Conservation (phyloP, 495 filamentous ascomycete species). For the Haplographium delicatum region DNA sequence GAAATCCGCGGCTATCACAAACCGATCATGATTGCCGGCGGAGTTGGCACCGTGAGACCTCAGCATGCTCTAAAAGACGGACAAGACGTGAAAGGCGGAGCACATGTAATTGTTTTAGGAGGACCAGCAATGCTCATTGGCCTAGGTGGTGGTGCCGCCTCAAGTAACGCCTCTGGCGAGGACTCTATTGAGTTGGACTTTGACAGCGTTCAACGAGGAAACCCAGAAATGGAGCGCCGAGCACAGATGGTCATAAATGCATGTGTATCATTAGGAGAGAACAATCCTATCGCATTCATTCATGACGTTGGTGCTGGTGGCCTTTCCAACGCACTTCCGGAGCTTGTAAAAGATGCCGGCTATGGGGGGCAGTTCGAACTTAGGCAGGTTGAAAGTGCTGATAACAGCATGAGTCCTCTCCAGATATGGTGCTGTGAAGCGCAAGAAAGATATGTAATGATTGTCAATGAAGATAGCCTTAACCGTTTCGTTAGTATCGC, state of each 20-base stretch:
- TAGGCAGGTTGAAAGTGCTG: conserved; percentile 83
- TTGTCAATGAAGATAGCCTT: conserved; percentile 71
- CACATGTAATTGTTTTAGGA: conserved; percentile 85
- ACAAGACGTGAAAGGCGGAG: conserved; percentile 70
- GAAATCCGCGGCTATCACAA: conserved; percentile 94
- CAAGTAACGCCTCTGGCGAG: conserved; percentile 83
- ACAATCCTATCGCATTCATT: conserved; percentile 91
- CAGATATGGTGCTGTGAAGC: conserved; percentile 76
- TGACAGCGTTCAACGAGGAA: conserved; percentile 89
- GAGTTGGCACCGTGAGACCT: conserved; percentile 91
- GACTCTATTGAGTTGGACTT: conserved; percentile 88
- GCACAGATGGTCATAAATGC: conserved; percentile 97
- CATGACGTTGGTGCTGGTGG: conserved; percentile 97
- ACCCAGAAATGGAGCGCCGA: conserved; percentile 90
- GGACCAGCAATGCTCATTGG: conserved; percentile 98
- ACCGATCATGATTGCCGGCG: conserved; percentile 98
- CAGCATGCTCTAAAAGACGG: conserved; percentile 83
- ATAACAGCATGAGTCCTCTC: conserved; percentile 85
- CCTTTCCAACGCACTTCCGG: conserved; percentile 86
- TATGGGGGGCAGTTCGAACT: conserved; percentile 88
- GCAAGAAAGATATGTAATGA: conserved; percentile 89
- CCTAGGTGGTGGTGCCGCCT: conserved; percentile 90
- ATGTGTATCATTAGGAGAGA: conserved; percentile 73
- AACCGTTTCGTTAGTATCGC: conserved; percentile 78
- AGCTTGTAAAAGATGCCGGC: conserved; percentile 86